Percentiles rank a stretch among this genome's conserved stretches.
phyloP scores from a whole-genome alignment of 2,329 filamentous ascomycete genomes.

The Fusarium lateritium region DNA sequence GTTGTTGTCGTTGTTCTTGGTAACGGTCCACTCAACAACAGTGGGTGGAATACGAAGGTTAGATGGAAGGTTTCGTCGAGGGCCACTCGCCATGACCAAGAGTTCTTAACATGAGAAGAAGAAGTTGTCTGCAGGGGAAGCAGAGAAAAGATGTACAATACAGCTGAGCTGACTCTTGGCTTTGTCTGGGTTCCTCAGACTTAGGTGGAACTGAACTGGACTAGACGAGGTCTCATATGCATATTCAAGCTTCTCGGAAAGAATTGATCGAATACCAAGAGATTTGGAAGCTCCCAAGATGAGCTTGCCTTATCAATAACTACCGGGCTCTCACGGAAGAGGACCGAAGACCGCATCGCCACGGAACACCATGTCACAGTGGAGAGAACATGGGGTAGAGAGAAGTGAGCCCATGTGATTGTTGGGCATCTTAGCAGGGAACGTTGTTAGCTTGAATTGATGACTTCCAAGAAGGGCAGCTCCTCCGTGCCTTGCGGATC shows the following conservation, averaged over 20 bases:
- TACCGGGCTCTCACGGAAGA: constrained; percentile 3
- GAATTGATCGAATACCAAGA: constrained; percentile 23
- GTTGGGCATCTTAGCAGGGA: constrained; percentile 20
- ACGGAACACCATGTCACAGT: constrained; percentile 18
- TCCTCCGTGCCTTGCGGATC: constrained; percentile 31
- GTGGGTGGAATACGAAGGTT: constrained; percentile 42
- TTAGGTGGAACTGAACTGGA: constrained; percentile 3
- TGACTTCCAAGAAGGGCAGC: constrained; percentile 40
- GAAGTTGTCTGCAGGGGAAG: not conserved
- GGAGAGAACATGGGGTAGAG: constrained; percentile 11
- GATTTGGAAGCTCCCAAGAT: constrained; percentile 1
- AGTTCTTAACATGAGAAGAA: constrained; percentile 2
- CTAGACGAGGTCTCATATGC: not conserved
- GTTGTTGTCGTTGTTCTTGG: constrained; percentile 19
- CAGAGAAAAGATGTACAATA: constrained; percentile 9
- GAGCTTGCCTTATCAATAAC: constrained; percentile 39
- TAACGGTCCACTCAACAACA: constrained; percentile 28
- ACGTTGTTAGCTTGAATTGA: constrained; percentile 21
- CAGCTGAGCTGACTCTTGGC: constrained; percentile 6
- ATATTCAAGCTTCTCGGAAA: not conserved
- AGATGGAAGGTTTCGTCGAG: constrained; percentile 41
- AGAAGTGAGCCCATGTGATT: constrained; percentile 31
- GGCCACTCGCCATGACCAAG: constrained; percentile 47
- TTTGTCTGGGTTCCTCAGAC: not conserved
- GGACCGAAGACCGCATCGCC: constrained; percentile 13